Conservation (phyloP, 257 asterid genomes). For the Datura wrightii region DNA sequence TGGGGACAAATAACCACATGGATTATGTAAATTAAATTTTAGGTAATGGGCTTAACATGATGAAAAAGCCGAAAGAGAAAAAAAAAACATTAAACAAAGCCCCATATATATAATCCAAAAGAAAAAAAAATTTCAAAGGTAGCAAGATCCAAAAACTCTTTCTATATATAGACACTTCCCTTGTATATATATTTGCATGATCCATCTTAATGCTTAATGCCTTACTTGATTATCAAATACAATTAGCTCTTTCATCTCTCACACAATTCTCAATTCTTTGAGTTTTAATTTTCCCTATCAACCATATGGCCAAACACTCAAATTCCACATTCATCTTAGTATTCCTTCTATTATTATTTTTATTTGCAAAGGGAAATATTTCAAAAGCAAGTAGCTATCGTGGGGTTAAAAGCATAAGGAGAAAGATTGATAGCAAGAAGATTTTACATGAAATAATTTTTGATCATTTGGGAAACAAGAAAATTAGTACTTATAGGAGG, state of each 20-base stretch:
- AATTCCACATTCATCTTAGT: slow-evolving; percentile 14
- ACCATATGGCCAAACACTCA: slow-evolving; percentile 46
- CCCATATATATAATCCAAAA: no score
- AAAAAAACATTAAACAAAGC: not conserved
- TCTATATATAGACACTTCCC: not conserved
- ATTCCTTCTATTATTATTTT: not conserved
- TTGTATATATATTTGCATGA: slow-evolving; percentile 29
- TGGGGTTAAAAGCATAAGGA: slow-evolving; percentile 14
- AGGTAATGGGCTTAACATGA: slow-evolving; percentile 17
- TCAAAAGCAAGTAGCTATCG: slow-evolving; percentile 25
- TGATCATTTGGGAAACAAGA: not conserved
- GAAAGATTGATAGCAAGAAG: slow-evolving; percentile 8
- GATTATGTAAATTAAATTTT: slow-evolving; percentile 8
- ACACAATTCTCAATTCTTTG: not conserved
- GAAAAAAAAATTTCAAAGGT: no score
- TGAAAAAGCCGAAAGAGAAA: not conserved
- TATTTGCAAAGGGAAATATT: not conserved
- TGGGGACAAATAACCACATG: slow-evolving; percentile 15
- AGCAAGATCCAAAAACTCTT: not conserved
- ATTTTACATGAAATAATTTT: slow-evolving; percentile 13
- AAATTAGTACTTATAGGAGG: slow-evolving; percentile 23
- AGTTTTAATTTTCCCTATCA: not conserved
- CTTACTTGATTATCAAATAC: slow-evolving; percentile 26
- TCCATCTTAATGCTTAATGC: not conserved
- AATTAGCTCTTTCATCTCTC: not conserved